A percentile compares a stretch with the other conserved stretches of the same genome.
Evolutionary conservation across 1,139 yeast species (phyloP).

Genomic region (Pichia sp.): DNA sequence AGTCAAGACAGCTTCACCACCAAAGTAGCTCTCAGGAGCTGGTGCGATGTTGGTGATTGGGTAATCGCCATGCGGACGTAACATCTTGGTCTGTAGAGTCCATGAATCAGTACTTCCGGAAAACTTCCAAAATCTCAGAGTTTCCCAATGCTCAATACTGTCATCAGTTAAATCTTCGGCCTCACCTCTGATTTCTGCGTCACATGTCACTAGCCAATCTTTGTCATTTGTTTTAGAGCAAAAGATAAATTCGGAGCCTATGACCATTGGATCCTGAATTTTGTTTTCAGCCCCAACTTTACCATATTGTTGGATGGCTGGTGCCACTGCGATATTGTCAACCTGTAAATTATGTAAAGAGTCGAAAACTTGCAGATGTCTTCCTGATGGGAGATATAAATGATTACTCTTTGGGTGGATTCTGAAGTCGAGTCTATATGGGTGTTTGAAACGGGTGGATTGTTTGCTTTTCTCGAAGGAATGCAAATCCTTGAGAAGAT

Average conservation of each 20-base stretch:
- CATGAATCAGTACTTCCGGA: constrained; percentile 42
- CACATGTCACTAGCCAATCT: constrained; percentile 88
- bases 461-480: constrained; percentile 31
- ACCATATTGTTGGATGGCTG: constrained; percentile 67
- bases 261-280: constrained; percentile 68
- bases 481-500: constrained; percentile 23
- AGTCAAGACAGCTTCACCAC: constrained; percentile 65
- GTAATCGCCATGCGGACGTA: constrained; percentile 78
- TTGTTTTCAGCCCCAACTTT: constrained; percentile 74
- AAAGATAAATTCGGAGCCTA: constrained; percentile 48
- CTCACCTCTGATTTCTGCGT: constrained; percentile 34
- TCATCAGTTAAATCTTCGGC: constrained; percentile 15
- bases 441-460: constrained; percentile 42
- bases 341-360: constrained; percentile 69
- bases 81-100: constrained; percentile 74
- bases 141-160: constrained; percentile 27
- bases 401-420: constrained; percentile 68
- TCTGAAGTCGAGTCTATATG: constrained; percentile 57
- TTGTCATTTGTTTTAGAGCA: constrained; percentile 51
- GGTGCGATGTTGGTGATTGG: constrained; percentile 52
- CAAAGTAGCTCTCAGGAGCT: constrained; percentile 50
- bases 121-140: constrained; percentile 74
- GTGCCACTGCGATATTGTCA: constrained; percentile 67
- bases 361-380: constrained; percentile 76
- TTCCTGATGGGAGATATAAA: constrained; percentile 68